Conservation (phyloP, 108 stramenopile species). For the Epithemia pelagica region DNA sequence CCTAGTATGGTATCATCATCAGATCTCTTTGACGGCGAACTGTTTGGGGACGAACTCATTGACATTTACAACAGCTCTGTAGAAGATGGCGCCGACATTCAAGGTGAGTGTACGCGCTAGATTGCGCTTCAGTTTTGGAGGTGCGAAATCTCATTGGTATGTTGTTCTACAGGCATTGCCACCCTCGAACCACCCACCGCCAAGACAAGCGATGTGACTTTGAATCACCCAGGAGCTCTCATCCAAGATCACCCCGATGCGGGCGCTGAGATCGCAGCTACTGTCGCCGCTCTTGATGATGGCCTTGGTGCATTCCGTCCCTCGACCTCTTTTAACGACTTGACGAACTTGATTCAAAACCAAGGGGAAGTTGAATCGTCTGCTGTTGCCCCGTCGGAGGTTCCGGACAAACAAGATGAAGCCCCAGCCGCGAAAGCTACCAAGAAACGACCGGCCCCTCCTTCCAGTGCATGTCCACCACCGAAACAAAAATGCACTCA, state of each 20-base stretch:
- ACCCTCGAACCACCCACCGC: background rate
- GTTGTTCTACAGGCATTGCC: background rate
- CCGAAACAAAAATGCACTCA: constrained; percentile 21
- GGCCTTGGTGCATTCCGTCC: constrained; percentile 53
- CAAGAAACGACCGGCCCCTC: constrained; percentile 15
- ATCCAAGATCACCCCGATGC: constrained; percentile 5
- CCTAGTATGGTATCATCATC: constrained; percentile 16
- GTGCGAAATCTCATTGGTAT: constrained; percentile 6
- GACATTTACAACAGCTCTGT: constrained; percentile 72
- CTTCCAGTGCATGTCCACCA: constrained; percentile 13
- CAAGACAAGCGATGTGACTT: no score
- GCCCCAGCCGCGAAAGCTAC: background rate
- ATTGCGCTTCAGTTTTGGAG: constrained; percentile 13
- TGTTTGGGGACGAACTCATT: constrained; percentile 74
- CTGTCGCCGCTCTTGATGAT: constrained; percentile 26
- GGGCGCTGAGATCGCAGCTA: constrained; percentile 2
- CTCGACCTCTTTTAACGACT: constrained; percentile 55
- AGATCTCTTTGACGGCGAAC: constrained; percentile 72
- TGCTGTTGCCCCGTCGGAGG: constrained; percentile 4
- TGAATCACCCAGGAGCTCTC: constrained; percentile 1
- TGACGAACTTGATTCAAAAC: constrained; percentile 20
- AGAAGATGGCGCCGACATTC: constrained; percentile 29
- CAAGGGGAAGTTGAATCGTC: background rate
- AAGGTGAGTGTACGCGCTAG: constrained; percentile 8
- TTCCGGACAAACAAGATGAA: background rate